These are phyloP conservation scores for Blumeria graminis DNA, from an alignment of 2,329 filamentous ascomycete species.

Conservation along the genomic window DNA sequence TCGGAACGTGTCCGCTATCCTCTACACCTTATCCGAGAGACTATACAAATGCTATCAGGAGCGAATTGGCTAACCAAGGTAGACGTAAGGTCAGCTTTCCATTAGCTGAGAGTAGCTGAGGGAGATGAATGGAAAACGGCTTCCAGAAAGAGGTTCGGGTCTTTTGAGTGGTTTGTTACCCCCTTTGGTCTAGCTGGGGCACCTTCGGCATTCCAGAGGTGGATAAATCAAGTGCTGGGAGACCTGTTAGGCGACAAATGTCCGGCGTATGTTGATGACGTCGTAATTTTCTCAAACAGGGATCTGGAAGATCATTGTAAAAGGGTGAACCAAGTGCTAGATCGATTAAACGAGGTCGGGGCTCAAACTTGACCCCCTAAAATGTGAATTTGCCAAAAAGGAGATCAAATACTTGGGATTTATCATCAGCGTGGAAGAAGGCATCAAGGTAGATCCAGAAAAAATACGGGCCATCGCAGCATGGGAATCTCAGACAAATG, in stretches of 20 bases:
- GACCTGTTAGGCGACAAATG: background rate
- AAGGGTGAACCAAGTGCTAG: background rate
- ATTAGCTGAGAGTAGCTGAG: background rate
- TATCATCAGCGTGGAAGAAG: no score
- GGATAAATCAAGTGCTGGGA: background rate
- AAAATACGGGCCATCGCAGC: no score
- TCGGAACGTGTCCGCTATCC: background rate
- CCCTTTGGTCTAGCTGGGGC: background rate
- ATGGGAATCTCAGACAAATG: no score
- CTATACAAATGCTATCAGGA: background rate
- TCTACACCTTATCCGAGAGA: background rate
- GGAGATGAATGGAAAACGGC: conserved; percentile 1
- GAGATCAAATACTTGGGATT: background rate
- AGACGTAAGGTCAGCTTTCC: background rate
- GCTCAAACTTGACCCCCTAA: background rate
- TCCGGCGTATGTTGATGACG: background rate
- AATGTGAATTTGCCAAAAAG: background rate
- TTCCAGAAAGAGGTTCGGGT: background rate
- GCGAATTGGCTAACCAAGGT: background rate
- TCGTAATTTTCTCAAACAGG: background rate
- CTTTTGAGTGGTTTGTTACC: background rate
- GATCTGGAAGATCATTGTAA: background rate
- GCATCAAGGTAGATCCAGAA: no score
- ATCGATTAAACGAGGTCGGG: background rate
- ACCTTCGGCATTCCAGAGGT: background rate